Evolutionary conservation across 2,329 filamentous ascomycete species (phyloP).

Genomic region (Pseudohalonectria lignicola): DNA sequence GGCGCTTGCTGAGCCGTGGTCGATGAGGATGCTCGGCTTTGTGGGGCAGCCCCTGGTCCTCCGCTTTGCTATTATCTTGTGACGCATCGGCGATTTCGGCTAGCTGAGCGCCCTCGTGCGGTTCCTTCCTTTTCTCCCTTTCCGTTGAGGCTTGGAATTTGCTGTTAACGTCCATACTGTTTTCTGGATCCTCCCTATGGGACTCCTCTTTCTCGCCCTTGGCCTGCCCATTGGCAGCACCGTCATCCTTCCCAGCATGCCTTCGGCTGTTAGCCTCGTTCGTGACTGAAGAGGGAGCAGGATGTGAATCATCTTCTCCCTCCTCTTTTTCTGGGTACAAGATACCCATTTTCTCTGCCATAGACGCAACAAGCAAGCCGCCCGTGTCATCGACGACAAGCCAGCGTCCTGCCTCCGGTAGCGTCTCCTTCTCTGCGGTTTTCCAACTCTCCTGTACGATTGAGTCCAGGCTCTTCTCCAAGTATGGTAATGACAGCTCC

Average conservation of each 20-base stretch:
- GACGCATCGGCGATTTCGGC: neutral
- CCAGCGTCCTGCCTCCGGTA: conserved; percentile 43
- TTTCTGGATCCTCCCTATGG: too few relatives aligned
- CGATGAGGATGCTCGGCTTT: conserved; percentile 6
- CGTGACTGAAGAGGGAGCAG: neutral
- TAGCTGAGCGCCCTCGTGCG: too few relatives aligned
- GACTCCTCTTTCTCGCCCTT: neutral
- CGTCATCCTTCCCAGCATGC: too few relatives aligned
- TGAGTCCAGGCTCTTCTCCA: neutral
- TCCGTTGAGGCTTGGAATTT: too few relatives aligned
- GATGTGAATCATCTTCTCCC: conserved; percentile 5
- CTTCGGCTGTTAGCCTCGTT: too few relatives aligned
- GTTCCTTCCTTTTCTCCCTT: too few relatives aligned
- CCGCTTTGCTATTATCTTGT: too few relatives aligned
- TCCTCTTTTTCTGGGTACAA: conserved; percentile 39
- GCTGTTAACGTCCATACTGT: too few relatives aligned
- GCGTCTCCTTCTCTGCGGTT: neutral
- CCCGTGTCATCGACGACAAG: conserved; percentile 80
- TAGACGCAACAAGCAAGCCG: conserved; percentile 67
- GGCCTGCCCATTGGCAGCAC: neutral
- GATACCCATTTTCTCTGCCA: conserved; percentile 84
- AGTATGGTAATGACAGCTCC: neutral
- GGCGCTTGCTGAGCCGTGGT: conserved; percentile 3
- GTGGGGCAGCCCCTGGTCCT: conserved; percentile 4
- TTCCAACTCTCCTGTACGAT: neutral